A percentile compares a stretch with the other conserved stretches of the same genome.
Evolutionary conservation across 1,284 basidiomycete genomes (phyloP).

Genomic region (Wolfiporia cocos): DNA sequence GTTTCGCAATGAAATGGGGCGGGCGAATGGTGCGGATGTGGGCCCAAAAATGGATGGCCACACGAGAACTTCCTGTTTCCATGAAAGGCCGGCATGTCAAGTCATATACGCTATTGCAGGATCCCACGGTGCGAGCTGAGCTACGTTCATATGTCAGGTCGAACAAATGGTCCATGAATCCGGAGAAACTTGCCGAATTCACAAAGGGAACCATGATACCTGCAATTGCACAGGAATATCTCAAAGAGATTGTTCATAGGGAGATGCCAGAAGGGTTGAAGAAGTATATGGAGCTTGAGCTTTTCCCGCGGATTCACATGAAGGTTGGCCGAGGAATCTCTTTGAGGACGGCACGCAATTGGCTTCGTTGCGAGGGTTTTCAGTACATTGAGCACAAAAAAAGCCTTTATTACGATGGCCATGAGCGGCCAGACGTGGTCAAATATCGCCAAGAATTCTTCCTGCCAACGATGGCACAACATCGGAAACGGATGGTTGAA

Average conservation of each 20-base stretch:
- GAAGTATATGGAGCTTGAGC: not conserved
- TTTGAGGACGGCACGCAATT: constrained; percentile 21
- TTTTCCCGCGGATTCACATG: not conserved
- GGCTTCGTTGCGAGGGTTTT: constrained; percentile 29
- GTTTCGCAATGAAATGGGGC: not conserved
- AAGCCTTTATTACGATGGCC: constrained; percentile 30
- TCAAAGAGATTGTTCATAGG: not conserved
- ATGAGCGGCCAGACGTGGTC: constrained; percentile 28
- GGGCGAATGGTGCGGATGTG: not conserved
- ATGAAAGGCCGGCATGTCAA: not conserved
- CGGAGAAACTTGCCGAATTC: not conserved
- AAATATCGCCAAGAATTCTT: constrained; percentile 21
- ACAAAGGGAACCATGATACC: not conserved
- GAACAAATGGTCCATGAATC: not conserved
- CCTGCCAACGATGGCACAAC: constrained; percentile 1
- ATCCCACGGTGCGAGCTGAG: not conserved
- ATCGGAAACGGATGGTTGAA: not conserved
- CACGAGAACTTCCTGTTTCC: not conserved
- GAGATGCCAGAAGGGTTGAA: not conserved
- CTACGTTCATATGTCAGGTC: not conserved
- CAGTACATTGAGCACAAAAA: constrained; percentile 25
- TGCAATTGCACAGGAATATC: not conserved
- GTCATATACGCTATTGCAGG: not conserved
- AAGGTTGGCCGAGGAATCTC: not conserved
- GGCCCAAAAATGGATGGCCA: not conserved